These are phyloP conservation scores for Xylaria intraflava DNA, from an alignment of 495 filamentous ascomycete species.

Conservation along the genomic window DNA sequence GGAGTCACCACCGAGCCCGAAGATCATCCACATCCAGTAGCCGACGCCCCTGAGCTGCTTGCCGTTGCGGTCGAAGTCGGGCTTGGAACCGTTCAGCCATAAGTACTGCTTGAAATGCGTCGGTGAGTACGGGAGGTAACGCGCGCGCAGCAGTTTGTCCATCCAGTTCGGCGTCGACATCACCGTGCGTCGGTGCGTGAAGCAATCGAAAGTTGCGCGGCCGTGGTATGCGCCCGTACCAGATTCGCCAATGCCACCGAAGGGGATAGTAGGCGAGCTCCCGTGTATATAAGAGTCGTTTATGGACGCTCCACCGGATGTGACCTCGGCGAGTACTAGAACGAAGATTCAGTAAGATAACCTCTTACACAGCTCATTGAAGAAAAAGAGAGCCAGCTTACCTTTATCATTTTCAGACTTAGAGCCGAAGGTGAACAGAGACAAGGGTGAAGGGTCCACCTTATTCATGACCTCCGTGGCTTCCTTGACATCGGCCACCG, in stretches of 20 bases:
- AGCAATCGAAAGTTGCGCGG: slow-evolving; percentile 74
- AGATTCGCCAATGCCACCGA: slow-evolving; percentile 85
- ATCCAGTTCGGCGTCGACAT: slow-evolving; percentile 75
- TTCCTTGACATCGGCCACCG: slow-evolving; percentile 69
- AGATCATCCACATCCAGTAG: slow-evolving; percentile 42
- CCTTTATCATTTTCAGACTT: slow-evolving; percentile 65
- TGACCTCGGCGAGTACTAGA: slow-evolving; percentile 54
- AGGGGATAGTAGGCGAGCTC: slow-evolving; percentile 66
- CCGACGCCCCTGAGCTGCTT: slow-evolving; percentile 41
- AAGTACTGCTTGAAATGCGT: slow-evolving; percentile 49
- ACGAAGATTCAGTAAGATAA: slow-evolving; percentile 3
- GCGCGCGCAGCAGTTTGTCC: slow-evolving; percentile 62
- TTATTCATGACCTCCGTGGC: slow-evolving; percentile 70
- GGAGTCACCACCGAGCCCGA: slow-evolving; percentile 39
- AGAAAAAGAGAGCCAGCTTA: slow-evolving; percentile 25
- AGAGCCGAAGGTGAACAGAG: slow-evolving; percentile 76
- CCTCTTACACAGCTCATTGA: background rate
- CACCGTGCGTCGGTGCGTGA: slow-evolving; percentile 71
- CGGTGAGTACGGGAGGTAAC: slow-evolving; percentile 70
- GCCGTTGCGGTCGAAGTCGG: slow-evolving; percentile 81
- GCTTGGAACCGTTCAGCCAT: slow-evolving; percentile 51
- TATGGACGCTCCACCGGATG: slow-evolving; percentile 70
- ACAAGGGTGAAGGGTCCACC: slow-evolving; percentile 73
- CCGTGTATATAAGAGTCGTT: slow-evolving; percentile 83
- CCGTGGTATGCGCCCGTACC: slow-evolving; percentile 83